Evolutionary conservation across 1,284 basidiomycete genomes (phyloP).

Genomic region (Cryptococcus sp.): DNA sequence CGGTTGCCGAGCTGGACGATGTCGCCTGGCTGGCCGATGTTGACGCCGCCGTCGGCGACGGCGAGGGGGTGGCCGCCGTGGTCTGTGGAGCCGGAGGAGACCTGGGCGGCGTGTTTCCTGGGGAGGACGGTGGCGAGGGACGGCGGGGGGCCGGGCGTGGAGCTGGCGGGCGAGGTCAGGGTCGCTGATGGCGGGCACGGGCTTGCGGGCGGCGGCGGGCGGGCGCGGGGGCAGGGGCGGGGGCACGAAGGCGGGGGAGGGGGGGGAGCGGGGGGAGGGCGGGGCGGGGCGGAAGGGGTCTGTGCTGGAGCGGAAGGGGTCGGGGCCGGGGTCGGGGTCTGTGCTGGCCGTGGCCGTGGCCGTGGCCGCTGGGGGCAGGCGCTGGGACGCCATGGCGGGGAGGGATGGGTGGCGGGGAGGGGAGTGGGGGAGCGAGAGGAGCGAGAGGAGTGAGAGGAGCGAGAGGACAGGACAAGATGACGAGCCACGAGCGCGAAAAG

Average conservation of each 20-base stretch:
- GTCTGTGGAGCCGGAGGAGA: constrained; percentile 31
- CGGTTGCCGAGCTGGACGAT: constrained; percentile 19
- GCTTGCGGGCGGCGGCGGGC: constrained; percentile 8
- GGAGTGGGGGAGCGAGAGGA: no score
- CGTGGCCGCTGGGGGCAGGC: no score
- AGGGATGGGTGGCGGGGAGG: no score
- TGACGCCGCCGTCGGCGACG: constrained; percentile 29
- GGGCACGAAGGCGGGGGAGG: neutral
- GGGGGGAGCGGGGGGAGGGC: neutral
- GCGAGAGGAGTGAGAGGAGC: no score
- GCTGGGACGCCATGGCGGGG: no score
- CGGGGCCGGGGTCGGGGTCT: no score
- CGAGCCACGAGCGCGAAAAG: no score
- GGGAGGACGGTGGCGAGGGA: constrained; percentile 55
- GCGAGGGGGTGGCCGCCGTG: constrained; percentile 57
- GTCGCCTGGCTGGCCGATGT: constrained; percentile 20
- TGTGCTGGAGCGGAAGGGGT: neutral
- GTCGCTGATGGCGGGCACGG: constrained; percentile 11
- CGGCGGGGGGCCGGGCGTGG: constrained; percentile 1
- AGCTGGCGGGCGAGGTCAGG: constrained; percentile 4
- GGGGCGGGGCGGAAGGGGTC: neutral
- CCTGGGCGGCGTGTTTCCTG: constrained; percentile 63
- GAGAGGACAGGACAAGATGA: no score
- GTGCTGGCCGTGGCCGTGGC: no score
- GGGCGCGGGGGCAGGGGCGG: constrained; percentile 15